These are phyloP conservation scores for Gilbertella persicaria DNA, from an alignment of 371 early-diverging fungal species.

Conservation along the genomic window DNA sequence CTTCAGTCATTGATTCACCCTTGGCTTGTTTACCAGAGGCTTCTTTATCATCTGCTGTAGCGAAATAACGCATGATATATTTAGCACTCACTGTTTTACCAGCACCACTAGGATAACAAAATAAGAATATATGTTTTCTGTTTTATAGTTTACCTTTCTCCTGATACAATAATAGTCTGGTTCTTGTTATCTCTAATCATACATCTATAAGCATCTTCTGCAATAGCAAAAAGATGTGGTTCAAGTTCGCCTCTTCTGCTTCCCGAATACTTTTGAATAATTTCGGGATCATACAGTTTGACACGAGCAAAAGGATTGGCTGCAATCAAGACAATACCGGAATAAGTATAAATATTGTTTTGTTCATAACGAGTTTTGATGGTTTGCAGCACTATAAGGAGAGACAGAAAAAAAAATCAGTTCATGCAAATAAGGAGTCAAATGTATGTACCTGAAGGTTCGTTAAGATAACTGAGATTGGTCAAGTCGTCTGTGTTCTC, in stretches of 20 bases:
- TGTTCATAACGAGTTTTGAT: conserved; percentile 85
- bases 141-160: conserved; percentile 85
- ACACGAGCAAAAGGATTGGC: conserved; percentile 97
- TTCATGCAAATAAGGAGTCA: neutral
- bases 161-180: conserved; percentile 98
- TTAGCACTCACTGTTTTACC: conserved; percentile 97
- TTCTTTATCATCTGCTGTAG: conserved; percentile 81
- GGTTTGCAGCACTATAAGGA: conserved; percentile 76
- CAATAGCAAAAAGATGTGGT: conserved; percentile 99
- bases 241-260: conserved; percentile 92
- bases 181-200: conserved; percentile 92
- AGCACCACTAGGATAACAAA: conserved; percentile 66
- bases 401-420: conserved; percentile 1
- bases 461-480: conserved; percentile 88
- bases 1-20: conserved; percentile 67
- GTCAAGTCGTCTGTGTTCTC: conserved; percentile 93
- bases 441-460: conserved; percentile 73
- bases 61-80: conserved; percentile 98
- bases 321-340: conserved; percentile 98
- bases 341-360: conserved; percentile 97
- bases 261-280: conserved; percentile 91
- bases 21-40: conserved; percentile 37
- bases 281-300: conserved; percentile 83
- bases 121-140: neutral
- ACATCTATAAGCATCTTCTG: conserved; percentile 96